Evolutionary conservation across 1,139 yeast genomes (phyloP).

Genomic region (Nakaseomyces sp.): DNA sequence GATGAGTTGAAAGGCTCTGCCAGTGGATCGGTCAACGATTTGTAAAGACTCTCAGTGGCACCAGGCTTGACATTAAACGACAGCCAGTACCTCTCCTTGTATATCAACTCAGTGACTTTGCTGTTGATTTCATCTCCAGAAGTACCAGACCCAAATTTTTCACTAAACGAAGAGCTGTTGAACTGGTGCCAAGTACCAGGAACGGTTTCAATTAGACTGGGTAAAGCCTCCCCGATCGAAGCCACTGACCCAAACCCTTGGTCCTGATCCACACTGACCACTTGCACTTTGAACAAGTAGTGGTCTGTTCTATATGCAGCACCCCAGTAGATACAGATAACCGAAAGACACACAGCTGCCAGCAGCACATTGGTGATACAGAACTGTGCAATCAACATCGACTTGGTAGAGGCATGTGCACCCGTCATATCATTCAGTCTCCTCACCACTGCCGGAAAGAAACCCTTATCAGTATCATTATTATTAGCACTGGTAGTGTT

Average conservation of each 20-base stretch:
- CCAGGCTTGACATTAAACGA: conserved; percentile 41
- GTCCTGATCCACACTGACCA: conserved; percentile 14
- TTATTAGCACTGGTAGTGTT: no score
- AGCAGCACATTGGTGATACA: conserved; percentile 7
- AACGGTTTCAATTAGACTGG: conserved; percentile 11
- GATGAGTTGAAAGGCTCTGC: conserved; percentile 22
- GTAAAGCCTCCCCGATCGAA: conserved; percentile 14
- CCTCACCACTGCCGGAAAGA: background rate
- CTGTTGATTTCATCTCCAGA: conserved; percentile 33
- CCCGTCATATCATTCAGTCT: background rate
- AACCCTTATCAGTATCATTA: no score
- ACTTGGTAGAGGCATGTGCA: background rate
- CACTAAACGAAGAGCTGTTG: conserved; percentile 15
- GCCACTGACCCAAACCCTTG: conserved; percentile 4
- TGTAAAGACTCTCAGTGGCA: conserved; percentile 36
- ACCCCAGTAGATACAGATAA: conserved; percentile 13
- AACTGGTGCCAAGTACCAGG: conserved; percentile 29
- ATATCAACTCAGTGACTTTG: conserved; percentile 36
- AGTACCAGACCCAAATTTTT: conserved; percentile 27
- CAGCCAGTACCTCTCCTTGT: conserved; percentile 47
- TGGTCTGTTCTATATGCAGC: conserved; percentile 10
- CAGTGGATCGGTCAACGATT: conserved; percentile 31
- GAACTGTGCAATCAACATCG: background rate
- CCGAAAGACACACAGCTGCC: conserved; percentile 10
- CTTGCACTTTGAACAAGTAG: conserved; percentile 12